Percentiles rank a stretch among this genome's conserved stretches.
phyloP scores from a whole-genome alignment of 768 basidiomycete genomes.

The Suillus ampliporus region DNA sequence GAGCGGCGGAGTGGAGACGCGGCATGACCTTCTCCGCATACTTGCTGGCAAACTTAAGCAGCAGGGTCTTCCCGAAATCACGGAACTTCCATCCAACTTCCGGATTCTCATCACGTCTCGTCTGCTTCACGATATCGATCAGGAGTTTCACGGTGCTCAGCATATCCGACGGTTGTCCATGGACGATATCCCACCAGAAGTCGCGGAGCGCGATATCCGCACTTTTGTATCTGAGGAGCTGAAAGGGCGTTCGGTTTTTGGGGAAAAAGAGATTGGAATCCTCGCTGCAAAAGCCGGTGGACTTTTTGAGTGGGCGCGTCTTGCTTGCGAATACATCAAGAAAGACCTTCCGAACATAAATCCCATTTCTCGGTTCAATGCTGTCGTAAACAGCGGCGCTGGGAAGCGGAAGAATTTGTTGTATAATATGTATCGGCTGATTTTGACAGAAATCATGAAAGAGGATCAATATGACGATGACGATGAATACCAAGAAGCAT shows the following conservation, averaged over 20 bases:
- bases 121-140: slow-evolving; percentile 11
- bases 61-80: not conserved
- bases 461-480: no score
- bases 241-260: not conserved
- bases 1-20: slow-evolving; percentile 8
- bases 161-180: not conserved
- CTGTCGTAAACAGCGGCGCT: not conserved
- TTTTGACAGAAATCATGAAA: slow-evolving; percentile 12
- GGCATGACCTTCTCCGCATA: slow-evolving; percentile 18
- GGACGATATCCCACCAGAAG: slow-evolving; percentile 5
- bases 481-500: no score
- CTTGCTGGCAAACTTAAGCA: not conserved
- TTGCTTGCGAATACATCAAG: slow-evolving; percentile 14
- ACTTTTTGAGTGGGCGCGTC: slow-evolving; percentile 9
- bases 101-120: slow-evolving; percentile 14
- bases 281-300: not conserved
- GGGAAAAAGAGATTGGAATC: not conserved
- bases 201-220: slow-evolving; percentile 2
- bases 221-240: slow-evolving; percentile 2
- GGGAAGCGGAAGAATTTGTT: not conserved
- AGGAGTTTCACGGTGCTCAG: not conserved
- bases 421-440: slow-evolving; percentile 8
- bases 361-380: not conserved
- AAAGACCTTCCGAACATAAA: not conserved
- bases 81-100: slow-evolving; percentile 10